Evolutionary conservation across 2,329 filamentous ascomycete genomes (phyloP).

Genomic region (Diaporthe vaccinii): DNA sequence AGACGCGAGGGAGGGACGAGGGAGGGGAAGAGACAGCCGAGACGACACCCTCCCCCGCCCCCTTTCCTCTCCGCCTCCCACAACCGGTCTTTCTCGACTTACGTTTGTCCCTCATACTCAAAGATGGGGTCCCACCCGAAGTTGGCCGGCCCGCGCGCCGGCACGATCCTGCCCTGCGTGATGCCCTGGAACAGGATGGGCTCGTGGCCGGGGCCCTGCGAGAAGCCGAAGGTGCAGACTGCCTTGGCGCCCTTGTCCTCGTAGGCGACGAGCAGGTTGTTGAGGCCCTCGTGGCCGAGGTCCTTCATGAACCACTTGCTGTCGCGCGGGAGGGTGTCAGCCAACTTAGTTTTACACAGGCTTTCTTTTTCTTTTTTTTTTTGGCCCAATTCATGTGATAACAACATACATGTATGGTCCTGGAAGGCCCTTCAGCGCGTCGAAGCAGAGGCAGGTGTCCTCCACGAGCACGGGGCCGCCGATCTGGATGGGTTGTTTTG

Average conservation of each 20-base stretch:
- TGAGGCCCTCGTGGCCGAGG: conserved; percentile 86
- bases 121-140: conserved; percentile 99
- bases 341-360: background rate
- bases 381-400: background rate
- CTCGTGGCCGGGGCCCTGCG: conserved; percentile 84
- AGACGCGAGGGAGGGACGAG: background rate
- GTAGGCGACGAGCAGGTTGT: conserved; percentile 90
- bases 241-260: conserved; percentile 92
- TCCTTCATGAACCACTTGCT: conserved; percentile 95
- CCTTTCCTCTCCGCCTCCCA: background rate
- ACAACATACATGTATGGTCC: conserved; percentile 88
- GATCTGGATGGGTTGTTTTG: conserved; percentile 63
- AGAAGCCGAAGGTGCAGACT: conserved; percentile 96
- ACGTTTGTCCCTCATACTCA: conserved; percentile 91
- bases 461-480: conserved; percentile 93
- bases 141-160: conserved; percentile 80
- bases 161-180: conserved; percentile 86
- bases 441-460: conserved; percentile 95
- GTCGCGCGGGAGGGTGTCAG: background rate
- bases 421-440: conserved; percentile 89
- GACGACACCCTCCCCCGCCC: background rate
- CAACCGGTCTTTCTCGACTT: conserved; percentile 47
- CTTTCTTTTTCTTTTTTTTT: background rate
- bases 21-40: background rate
- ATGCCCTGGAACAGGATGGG: conserved; percentile 92